These are phyloP conservation scores for Mucor saturninus DNA, from an alignment of 371 early-diverging fungal genomes.

Conservation along the genomic window DNA sequence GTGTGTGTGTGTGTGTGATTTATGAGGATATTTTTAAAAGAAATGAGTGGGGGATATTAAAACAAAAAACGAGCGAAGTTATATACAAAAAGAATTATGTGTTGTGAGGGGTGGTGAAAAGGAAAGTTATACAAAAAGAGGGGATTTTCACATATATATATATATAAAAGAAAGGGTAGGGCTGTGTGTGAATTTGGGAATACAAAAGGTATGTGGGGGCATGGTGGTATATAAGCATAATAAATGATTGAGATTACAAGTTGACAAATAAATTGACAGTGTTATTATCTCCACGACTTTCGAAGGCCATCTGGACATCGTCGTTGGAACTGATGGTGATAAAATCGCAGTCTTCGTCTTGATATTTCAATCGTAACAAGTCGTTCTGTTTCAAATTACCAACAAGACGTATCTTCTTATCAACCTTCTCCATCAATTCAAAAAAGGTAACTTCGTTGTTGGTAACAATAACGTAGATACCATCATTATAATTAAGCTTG, in stretches of 20 bases:
- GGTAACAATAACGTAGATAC: constrained; percentile 86
- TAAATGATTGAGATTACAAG: constrained; percentile 15
- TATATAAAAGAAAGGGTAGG: neutral
- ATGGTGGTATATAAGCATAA: neutral
- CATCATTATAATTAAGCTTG: constrained; percentile 85
- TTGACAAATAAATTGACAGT: constrained; percentile 53
- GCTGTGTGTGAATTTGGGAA: neutral
- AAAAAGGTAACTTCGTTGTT: constrained; percentile 72
- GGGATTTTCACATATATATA: constrained; percentile 1
- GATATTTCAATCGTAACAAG: constrained; percentile 77
- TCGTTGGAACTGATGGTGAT: constrained; percentile 88
- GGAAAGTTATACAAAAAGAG: constrained; percentile 2
- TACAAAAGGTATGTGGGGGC: neutral
- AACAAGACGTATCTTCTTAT: constrained; percentile 86
- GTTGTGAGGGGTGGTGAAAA: constrained; percentile 4
- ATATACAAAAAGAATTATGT: constrained; percentile 9
- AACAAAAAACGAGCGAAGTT: constrained; percentile 3
- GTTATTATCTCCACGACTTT: constrained; percentile 56
- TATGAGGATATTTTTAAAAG: neutral
- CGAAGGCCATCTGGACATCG: constrained; percentile 93
- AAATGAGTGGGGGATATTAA: neutral
- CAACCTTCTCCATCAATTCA: constrained; percentile 82
- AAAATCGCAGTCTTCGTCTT: constrained; percentile 91
- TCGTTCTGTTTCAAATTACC: constrained; percentile 59
- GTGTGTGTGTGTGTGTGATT: neutral